Evolutionary conservation across 148 eudicot genomes (phyloP).

Genomic region (Oxyria digyna): DNA sequence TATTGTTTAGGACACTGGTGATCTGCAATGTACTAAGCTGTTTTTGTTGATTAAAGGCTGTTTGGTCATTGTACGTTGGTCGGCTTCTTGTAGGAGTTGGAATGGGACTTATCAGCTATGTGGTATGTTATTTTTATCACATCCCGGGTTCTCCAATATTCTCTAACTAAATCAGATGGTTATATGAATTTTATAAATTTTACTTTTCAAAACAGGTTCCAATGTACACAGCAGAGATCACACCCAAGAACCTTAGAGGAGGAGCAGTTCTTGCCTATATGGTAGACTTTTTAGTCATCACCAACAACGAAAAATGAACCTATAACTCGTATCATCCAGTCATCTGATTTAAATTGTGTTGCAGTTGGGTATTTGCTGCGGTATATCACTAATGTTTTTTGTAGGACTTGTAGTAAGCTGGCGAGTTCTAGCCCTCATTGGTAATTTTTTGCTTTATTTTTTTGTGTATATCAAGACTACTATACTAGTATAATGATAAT

Average conservation of each 20-base stretch:
- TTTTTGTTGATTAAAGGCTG: background rate
- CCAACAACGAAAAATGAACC: background rate
- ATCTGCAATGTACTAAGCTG: no score
- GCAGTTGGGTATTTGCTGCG: slow-evolving; percentile 26
- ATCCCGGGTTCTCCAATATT: background rate
- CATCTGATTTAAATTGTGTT: background rate
- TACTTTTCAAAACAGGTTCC: slow-evolving; percentile 14
- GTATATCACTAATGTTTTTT: slow-evolving; percentile 26
- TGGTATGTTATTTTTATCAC: background rate
- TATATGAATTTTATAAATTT: background rate
- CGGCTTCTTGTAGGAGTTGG: slow-evolving; percentile 21
- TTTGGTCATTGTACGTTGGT: slow-evolving; percentile 17
- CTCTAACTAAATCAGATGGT: background rate
- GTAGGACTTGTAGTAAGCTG: slow-evolving; percentile 25
- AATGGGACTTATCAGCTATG: slow-evolving; percentile 11
- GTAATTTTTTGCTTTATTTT: slow-evolving; percentile 10
- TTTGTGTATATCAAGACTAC: background rate
- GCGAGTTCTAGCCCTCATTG: slow-evolving; percentile 37
- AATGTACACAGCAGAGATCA: slow-evolving; percentile 21
- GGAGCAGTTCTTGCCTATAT: slow-evolving; percentile 12
- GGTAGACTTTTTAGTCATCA: slow-evolving; percentile 11
- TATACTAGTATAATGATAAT: background rate
- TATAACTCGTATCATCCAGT: background rate
- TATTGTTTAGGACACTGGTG: no score
- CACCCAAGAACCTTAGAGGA: slow-evolving; percentile 24